Evolutionary conservation across 345 rosid genomes (phyloP).

Genomic region (Citrus maxima): DNA sequence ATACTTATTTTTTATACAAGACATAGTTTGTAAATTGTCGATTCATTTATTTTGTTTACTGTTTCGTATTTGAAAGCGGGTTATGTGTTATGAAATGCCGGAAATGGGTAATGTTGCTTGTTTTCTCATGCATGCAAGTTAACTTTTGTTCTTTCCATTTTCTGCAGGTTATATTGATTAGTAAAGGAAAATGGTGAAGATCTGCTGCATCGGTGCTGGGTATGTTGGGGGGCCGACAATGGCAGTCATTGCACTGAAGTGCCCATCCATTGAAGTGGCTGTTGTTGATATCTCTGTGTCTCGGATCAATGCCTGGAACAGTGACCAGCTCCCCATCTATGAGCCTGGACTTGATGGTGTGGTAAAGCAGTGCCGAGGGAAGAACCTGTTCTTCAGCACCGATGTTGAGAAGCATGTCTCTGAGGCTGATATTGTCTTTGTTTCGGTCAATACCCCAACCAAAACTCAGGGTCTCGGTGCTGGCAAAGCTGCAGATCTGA

Average conservation of each 20-base stretch:
- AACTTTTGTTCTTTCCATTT: background rate
- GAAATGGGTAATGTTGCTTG: background rate
- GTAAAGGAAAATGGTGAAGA: conserved; percentile 75
- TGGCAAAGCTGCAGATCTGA: conserved; percentile 92
- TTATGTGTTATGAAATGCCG: background rate
- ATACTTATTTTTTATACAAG: background rate
- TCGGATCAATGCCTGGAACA: conserved; percentile 82
- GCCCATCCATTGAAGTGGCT: conserved; percentile 81
- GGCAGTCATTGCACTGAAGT: conserved; percentile 93
- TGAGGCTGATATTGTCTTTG: conserved; percentile 88
- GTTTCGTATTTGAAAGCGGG: background rate
- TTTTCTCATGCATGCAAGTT: background rate
- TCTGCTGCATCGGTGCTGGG: conserved; percentile 97
- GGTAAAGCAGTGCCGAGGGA: conserved; percentile 82
- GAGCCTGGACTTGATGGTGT: conserved; percentile 89
- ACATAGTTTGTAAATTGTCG: background rate
- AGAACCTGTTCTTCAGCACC: conserved; percentile 87
- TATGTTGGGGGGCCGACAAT: conserved; percentile 97
- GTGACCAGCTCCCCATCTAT: conserved; percentile 84
- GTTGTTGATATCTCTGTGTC: conserved; percentile 86
- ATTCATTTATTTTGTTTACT: background rate
- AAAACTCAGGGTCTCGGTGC: conserved; percentile 92
- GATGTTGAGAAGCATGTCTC: conserved; percentile 81
- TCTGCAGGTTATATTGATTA: conserved; percentile 15
- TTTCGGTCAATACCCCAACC: conserved; percentile 90